These are phyloP conservation scores for Phytophthora macrochlamydospora DNA, from an alignment of 352 stramenopile genomes.

Conservation along the genomic window DNA sequence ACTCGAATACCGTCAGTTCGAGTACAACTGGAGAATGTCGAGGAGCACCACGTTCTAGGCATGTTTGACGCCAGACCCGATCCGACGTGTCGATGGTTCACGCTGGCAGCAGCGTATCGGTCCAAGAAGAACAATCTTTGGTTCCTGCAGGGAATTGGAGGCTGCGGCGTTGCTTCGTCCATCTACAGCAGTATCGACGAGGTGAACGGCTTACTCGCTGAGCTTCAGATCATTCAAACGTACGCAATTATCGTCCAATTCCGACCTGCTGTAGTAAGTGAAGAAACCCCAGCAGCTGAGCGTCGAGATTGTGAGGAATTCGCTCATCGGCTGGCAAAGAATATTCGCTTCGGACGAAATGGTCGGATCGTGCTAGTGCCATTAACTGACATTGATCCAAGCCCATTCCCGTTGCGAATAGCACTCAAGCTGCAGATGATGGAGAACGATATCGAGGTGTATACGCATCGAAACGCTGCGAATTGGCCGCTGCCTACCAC, in stretches of 20 bases:
- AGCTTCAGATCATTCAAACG: conserved; percentile 57
- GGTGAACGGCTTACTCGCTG: conserved; percentile 53
- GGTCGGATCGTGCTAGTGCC: conserved; percentile 49
- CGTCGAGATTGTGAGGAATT: conserved; percentile 44
- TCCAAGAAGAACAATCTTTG: conserved; percentile 57
- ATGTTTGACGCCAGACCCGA: conserved; percentile 47
- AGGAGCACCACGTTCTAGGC: conserved; percentile 49
- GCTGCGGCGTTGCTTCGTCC: conserved; percentile 41
- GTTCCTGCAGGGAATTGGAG: conserved; percentile 55
- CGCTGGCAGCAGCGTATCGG: conserved; percentile 53
- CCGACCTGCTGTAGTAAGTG: conserved; percentile 9
- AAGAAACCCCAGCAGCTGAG: conserved; percentile 4
- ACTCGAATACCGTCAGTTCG: conserved; percentile 14
- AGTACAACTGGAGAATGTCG: conserved; percentile 61
- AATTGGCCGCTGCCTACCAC: conserved; percentile 45
- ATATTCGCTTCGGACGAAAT: conserved; percentile 72
- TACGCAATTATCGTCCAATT: conserved; percentile 65
- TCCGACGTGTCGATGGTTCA: conserved; percentile 50
- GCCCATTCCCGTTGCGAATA: conserved; percentile 33
- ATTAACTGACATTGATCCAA: neutral
- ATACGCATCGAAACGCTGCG: conserved; percentile 37
- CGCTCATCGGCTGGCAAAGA: conserved; percentile 49
- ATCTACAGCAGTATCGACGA: conserved; percentile 59
- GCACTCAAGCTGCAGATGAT: conserved; percentile 48
- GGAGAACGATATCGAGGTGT: conserved; percentile 46